Conservation (phyloP, 768 basidiomycete species). For the Leccinum subtestaceum region DNA sequence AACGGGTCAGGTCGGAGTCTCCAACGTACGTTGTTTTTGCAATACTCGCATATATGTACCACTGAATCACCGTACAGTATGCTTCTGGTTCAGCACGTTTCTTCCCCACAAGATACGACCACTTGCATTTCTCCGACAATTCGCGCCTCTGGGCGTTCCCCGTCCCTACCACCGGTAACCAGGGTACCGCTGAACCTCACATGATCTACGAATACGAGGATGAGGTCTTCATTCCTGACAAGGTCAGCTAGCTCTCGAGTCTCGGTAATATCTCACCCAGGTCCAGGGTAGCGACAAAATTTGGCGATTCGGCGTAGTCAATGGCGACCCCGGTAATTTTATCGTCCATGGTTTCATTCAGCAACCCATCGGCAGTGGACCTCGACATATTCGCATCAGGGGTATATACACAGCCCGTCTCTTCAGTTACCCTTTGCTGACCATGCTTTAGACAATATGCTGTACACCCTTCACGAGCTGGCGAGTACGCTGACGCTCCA, state of each 20-base stretch:
- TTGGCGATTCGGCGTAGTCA: slow-evolving; percentile 43
- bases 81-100: slow-evolving; percentile 52
- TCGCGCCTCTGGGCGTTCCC: slow-evolving; percentile 56
- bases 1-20: slow-evolving; percentile 55
- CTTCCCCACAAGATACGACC: slow-evolving; percentile 43
- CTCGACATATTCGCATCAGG: slow-evolving; percentile 46
- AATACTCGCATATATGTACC: neutral
- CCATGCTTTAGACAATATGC: slow-evolving; percentile 39
- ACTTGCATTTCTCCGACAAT: slow-evolving; percentile 31
- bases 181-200: slow-evolving; percentile 56
- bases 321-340: slow-evolving; percentile 43
- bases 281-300: slow-evolving; percentile 63
- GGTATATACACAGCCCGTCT: slow-evolving; percentile 21
- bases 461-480: slow-evolving; percentile 56
- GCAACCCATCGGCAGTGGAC: slow-evolving; percentile 57
- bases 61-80: slow-evolving; percentile 37
- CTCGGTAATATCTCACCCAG: neutral
- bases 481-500: slow-evolving; percentile 58
- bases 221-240: slow-evolving; percentile 64
- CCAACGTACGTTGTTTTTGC: slow-evolving; percentile 43
- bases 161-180: slow-evolving; percentile 28
- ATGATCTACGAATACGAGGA: slow-evolving; percentile 54
- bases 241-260: slow-evolving; percentile 39
- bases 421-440: neutral
- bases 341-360: slow-evolving; percentile 58